Base-by-base conservation (phyloP, 1,139 yeast genomes). In the Candida sojae region DNA sequence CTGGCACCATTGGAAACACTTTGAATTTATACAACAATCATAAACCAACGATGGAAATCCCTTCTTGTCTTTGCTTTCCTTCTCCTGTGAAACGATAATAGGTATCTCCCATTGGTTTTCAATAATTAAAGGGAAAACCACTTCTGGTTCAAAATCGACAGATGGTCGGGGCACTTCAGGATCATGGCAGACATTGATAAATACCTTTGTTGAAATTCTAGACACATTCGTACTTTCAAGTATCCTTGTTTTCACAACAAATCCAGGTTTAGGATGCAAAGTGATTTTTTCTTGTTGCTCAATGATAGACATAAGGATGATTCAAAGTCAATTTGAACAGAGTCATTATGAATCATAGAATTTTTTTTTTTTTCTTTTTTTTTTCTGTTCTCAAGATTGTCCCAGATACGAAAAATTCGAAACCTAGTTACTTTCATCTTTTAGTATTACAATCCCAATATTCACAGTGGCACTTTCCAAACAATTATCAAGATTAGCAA, bases 71-170 rank as follows among this genome's bases (percentile, higher is more conserved):
- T 54, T 64, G 37, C 79, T 84, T 13, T 84, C 63, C 48, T 77
- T 66, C 47, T 78, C 79, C 0, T 73, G 69, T 0, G 92, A 83
- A 0, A 88, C 80, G 0, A 87, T 77, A 8, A 90, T 81, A 0
- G 97, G 97, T 3, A 90, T 86, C 52, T 87, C 92, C 96, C 96
- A 90, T 58, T 84, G 75, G 57, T 85, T 84, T 38, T 83, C 83
- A 63, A 84, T 81, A 28, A 88, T 86, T 47, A 83, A 64, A 1
- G 88, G 84, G 57, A 84, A 84, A 6, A 88, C 83, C 2, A 73
- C 65, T 31, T 70, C 74, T 2, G 92, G 83, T 38, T 76, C 74
- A 57, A 85, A 85, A 29, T 67, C 80, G 28, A 63, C 68, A 8
- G 63, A 64, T 8, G 75, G 79, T 52, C 60, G 62, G 28, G 96